Conservation (phyloP, 306 rosid species). For the Vicia faba region DNA sequence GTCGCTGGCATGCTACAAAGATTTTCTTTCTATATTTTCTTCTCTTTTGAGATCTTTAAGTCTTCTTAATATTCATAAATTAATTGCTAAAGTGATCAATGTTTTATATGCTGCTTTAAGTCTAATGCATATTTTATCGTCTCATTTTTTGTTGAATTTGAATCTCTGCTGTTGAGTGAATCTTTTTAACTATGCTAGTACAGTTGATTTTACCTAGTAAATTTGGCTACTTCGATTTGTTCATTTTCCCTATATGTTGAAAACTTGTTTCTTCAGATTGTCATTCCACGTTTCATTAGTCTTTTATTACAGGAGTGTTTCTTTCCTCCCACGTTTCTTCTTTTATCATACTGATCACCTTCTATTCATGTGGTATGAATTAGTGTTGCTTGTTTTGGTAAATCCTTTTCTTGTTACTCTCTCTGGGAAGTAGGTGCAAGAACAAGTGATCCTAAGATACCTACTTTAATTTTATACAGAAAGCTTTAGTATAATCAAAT, state of each 20-base stretch:
- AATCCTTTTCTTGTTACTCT: neutral
- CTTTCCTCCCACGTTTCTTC: neutral
- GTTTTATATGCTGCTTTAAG: neutral
- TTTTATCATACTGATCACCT: neutral
- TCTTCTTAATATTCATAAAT: neutral
- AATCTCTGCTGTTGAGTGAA: neutral
- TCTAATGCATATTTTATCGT: conserved; percentile 8
- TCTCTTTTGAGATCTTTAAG: conserved; percentile 6
- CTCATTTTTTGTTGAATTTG: conserved; percentile 26
- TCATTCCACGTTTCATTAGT: neutral
- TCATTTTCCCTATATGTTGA: conserved; percentile 10
- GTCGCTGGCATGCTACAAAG: neutral
- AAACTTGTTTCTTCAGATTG: neutral
- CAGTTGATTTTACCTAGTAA: neutral
- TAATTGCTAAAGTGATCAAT: conserved; percentile 19
- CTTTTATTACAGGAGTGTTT: conserved; percentile 3
- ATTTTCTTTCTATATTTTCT: conserved; percentile 1
- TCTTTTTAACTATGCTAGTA: neutral
- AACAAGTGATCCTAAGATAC: too few relatives aligned
- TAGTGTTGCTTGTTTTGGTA: conserved; percentile 18
- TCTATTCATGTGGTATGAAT: conserved; percentile 4
- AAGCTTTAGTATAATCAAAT: neutral
- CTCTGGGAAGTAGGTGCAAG: conserved; percentile 4
- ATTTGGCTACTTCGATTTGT: neutral
- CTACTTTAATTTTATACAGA: too few relatives aligned